Base-by-base conservation (phyloP, 2,329 filamentous ascomycete species). In the Verticillium tricorpus region DNA sequence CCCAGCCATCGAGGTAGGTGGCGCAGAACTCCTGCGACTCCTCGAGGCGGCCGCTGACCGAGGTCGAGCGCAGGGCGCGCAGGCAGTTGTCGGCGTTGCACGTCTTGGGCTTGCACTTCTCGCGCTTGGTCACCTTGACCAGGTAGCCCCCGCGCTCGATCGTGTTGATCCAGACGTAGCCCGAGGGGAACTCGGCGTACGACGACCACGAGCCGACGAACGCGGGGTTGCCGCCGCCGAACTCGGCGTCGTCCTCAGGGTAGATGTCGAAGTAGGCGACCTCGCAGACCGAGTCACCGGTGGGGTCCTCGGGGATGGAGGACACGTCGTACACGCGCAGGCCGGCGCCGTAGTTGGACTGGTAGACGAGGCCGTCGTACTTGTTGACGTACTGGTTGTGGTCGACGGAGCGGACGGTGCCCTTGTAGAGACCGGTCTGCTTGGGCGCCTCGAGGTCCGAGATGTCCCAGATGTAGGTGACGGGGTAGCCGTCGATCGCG, bases 391-490 rank as follows among this genome's bases (percentile, higher is more conserved):
- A 80, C 67, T 78, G 76, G 69, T 80, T 80, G 70, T 80, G 78
- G 66, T 80, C 78, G 64, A 79, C 75, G 2, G 72, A 70, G 19
- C 67, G 60, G 37, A 71, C 69, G 32, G 70, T 69, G 15, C 69
- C 70, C 67, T 76, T 75, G 69, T 74, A 80, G 56, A 72, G 67
- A 17, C 78, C 78, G 1, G 77, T 79, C 59, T 78, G 72, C 59
- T 73, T 74, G 3, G 80, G 80, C 0, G 67, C 67, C 34, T 76
- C 74, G 28, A 82, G 74, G 14, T 70, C 70, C 19, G 69, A 68
- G 64, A 82, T 80, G 67, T 81, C 77, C 74, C 78, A 82, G 69
- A 82, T 80, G 69, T 81, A 82, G 0, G 79, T 79, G 39, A 79
- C 77, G 2, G 80, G 77, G 66, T 74, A 78, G 0, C 77, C 74